Evolutionary conservation across 108 stramenopile species (phyloP).

Genomic region (Aurantiochytrium sp.): DNA sequence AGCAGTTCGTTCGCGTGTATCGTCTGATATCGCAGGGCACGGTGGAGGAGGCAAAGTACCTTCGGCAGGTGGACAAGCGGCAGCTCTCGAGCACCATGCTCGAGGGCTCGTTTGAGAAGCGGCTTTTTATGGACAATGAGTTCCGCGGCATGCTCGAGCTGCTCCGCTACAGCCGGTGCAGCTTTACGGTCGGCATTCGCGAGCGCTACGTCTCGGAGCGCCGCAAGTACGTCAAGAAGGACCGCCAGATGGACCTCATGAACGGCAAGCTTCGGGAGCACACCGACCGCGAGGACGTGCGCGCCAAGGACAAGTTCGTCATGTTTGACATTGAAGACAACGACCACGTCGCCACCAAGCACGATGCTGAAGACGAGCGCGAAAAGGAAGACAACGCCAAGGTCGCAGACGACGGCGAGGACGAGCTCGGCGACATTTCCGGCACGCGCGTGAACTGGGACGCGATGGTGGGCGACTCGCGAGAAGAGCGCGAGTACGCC

Average conservation of each 20-base stretch:
- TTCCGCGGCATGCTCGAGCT: slow-evolving; percentile 19
- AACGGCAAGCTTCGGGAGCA: not conserved
- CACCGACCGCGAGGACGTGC: not conserved
- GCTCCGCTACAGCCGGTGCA: not conserved
- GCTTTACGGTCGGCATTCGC: not conserved
- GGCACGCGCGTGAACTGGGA: not conserved
- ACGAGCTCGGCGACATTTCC: not conserved
- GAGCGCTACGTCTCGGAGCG: not conserved
- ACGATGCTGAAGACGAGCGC: not conserved
- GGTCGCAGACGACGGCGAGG: not conserved
- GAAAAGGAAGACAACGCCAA: not conserved
- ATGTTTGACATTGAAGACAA: not conserved
- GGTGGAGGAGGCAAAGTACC: slow-evolving; percentile 69
- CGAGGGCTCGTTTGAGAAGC: not conserved
- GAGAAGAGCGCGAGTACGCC: not conserved
- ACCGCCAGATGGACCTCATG: too few species aligned
- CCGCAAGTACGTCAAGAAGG: not conserved
- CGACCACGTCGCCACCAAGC: not conserved
- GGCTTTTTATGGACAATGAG: not conserved
- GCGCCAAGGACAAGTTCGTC: not conserved
- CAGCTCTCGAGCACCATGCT: not conserved
- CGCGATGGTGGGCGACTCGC: slow-evolving; percentile 3
- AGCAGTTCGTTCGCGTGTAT: slow-evolving; percentile 50
- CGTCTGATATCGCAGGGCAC: slow-evolving; percentile 72
- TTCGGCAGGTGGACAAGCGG: slow-evolving; percentile 28